phyloP scores from a whole-genome alignment of 306 rosid species.

The Lablab purpureus region DNA sequence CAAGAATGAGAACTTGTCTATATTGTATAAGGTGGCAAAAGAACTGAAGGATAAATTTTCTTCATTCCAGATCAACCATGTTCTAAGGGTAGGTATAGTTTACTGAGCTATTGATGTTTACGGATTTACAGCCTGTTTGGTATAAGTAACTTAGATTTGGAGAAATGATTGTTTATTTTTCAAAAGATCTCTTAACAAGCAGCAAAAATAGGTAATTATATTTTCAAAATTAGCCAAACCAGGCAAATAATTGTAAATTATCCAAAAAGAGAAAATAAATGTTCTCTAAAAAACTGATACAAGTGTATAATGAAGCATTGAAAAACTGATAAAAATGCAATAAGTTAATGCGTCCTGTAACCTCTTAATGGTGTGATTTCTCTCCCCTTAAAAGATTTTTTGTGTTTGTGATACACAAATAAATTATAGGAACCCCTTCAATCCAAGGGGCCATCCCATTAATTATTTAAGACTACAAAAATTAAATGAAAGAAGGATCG shows the following conservation, averaged over 20 bases:
- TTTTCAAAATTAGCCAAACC: neutral
- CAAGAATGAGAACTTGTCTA: conserved; percentile 67
- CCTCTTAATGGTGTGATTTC: conserved; percentile 3
- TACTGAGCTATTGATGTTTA: conserved; percentile 22
- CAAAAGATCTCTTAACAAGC: neutral
- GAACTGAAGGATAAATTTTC: conserved; percentile 72
- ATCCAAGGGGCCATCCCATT: conserved; percentile 13
- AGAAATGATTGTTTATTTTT: conserved; percentile 11
- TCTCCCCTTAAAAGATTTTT: neutral
- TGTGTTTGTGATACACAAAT: conserved; percentile 14
- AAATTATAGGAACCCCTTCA: conserved; percentile 16
- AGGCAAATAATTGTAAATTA: neutral
- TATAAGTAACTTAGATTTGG: neutral
- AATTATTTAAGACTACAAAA: conserved; percentile 17
- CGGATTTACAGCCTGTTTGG: neutral
- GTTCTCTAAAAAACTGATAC: neutral
- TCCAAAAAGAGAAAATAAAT: neutral
- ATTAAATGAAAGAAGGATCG: neutral
- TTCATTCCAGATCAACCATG: conserved; percentile 82
- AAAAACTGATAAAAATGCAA: neutral
- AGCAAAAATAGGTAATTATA: neutral
- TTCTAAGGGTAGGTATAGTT: conserved; percentile 80
- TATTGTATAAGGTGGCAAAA: conserved; percentile 69
- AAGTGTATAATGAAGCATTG: conserved; percentile 8
- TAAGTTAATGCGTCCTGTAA: conserved; percentile 18